These are phyloP conservation scores for Apophysomyces elegans DNA, from an alignment of 371 early-diverging fungal genomes.

Conservation along the genomic window DNA sequence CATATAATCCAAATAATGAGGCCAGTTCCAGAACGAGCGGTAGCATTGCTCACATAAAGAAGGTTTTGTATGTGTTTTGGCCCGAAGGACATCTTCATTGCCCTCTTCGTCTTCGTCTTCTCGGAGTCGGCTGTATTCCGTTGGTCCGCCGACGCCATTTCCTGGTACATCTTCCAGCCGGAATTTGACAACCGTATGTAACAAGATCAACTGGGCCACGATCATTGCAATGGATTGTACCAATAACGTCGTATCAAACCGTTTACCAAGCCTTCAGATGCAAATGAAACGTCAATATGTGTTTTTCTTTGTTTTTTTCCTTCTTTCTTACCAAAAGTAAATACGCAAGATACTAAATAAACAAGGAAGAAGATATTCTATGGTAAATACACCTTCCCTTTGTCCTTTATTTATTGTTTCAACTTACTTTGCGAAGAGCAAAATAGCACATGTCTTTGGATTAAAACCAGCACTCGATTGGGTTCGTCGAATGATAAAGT, in stretches of 20 bases:
- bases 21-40: constrained; percentile 42
- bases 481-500: constrained; percentile 25
- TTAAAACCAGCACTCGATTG: constrained; percentile 35
- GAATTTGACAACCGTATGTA: constrained; percentile 49
- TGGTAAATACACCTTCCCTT: too few species aligned
- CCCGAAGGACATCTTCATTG: not conserved
- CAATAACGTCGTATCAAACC: constrained; percentile 62
- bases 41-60: not conserved
- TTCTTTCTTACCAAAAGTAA: constrained; percentile 23
- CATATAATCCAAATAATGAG: constrained; percentile 48
- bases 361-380: not conserved
- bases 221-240: constrained; percentile 68
- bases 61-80: not conserved
- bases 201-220: constrained; percentile 53
- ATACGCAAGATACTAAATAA: constrained; percentile 21
- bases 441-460: constrained; percentile 31
- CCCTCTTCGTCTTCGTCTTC: constrained; percentile 22
- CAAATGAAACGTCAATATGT: not conserved
- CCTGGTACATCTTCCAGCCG: not conserved
- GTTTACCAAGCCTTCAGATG: constrained; percentile 48
- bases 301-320: constrained; percentile 7
- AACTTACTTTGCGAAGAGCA: constrained; percentile 32
- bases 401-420: too few species aligned
- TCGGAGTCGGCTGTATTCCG: constrained; percentile 20
- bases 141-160: not conserved